Percentiles rank a stretch among this genome's conserved stretches.
Conservation (phyloP, 2,329 filamentous ascomycete genomes). For the Clonostachys byssicola region DNA sequence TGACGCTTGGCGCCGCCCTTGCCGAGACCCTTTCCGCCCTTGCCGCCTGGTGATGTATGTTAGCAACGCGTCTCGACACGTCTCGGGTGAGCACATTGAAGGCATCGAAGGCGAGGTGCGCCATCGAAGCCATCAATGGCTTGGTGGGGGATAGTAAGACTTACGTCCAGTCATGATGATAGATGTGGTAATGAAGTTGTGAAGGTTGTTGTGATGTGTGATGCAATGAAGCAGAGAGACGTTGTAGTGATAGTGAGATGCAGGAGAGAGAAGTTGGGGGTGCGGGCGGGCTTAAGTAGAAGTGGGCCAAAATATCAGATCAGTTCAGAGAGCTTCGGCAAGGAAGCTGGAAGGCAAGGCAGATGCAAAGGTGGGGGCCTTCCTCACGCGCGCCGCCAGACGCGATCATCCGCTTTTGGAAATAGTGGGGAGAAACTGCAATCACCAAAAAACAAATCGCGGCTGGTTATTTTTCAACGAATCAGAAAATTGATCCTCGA, state of each 20-base stretch:
- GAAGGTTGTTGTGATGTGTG: neutral
- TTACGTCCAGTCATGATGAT: slow-evolving; percentile 29
- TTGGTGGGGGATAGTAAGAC: slow-evolving; percentile 5
- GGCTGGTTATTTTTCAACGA: neutral
- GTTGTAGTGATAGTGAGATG: slow-evolving; percentile 5
- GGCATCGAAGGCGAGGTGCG: neutral
- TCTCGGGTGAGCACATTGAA: neutral
- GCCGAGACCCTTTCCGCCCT: slow-evolving; percentile 96
- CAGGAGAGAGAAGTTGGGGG: slow-evolving; percentile 14
- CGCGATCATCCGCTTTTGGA: neutral
- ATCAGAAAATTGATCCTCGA: neutral
- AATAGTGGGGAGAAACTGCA: slow-evolving; percentile 1
- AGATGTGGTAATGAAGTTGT: slow-evolving; percentile 4
- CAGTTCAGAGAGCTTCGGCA: slow-evolving; percentile 14
- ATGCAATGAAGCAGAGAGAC: neutral
- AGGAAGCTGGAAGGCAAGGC: neutral
- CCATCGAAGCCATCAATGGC: too few species aligned
- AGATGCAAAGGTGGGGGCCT: neutral
- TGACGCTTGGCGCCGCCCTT: slow-evolving; percentile 99
- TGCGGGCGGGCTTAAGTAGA: slow-evolving; percentile 29
- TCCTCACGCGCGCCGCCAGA: neutral
- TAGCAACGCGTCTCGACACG: neutral
- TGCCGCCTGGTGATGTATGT: slow-evolving; percentile 61
- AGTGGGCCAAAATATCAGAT: slow-evolving; percentile 28
- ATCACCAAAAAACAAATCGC: too few species aligned